Evolutionary conservation across 116 monocot species (phyloP).

Genomic region (Cymodocea nodosa): DNA sequence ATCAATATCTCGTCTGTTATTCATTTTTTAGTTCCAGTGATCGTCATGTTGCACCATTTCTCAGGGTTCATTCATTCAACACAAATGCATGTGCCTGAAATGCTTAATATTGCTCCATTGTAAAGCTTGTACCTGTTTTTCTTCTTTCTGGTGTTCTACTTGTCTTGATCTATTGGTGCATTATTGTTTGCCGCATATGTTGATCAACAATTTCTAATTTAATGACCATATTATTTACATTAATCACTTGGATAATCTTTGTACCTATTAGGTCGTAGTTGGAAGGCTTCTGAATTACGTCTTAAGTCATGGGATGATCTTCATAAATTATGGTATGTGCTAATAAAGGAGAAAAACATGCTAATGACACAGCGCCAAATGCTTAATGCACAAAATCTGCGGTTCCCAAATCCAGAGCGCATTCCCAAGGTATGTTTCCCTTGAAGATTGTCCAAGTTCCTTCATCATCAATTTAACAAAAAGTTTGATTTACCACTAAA

Average conservation of each 20-base stretch:
- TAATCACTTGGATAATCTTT: background rate
- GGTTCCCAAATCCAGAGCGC: constrained; percentile 80
- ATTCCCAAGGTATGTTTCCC: constrained; percentile 53
- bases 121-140: no score
- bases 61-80: no score
- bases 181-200: background rate
- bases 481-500: no score
- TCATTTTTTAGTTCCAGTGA: no score
- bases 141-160: no score
- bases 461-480: background rate
- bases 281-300: constrained; percentile 91
- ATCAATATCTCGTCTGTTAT: no score
- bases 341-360: constrained; percentile 94
- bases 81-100: no score
- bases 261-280: constrained; percentile 50
- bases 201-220: background rate
- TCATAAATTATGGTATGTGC: constrained; percentile 84
- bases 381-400: constrained; percentile 75
- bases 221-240: background rate
- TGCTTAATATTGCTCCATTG: no score
- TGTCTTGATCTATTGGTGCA: no score
- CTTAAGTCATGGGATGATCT: constrained; percentile 99
- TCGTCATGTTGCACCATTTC: no score
- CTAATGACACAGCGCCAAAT: constrained; percentile 88
- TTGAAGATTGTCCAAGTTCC: background rate